Evolutionary conservation across 768 basidiomycete genomes (phyloP).

Genomic region (Lentinula sp.): DNA sequence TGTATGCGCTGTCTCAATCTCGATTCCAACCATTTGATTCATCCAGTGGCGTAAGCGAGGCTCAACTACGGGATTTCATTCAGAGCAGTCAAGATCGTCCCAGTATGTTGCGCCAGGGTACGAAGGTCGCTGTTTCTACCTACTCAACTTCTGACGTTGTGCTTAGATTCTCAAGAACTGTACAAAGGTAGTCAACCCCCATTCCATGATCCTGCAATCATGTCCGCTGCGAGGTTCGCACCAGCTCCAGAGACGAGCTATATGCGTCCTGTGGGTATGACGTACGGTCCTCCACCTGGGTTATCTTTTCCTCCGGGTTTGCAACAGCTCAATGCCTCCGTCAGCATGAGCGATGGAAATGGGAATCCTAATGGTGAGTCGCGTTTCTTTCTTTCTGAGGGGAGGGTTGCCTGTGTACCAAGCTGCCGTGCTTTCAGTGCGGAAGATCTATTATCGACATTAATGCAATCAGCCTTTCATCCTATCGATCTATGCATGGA

Average conservation of each 20-base stretch:
- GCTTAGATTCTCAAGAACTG: slow-evolving; percentile 26
- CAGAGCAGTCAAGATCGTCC: slow-evolving; percentile 52
- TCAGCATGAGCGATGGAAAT: slow-evolving; percentile 23
- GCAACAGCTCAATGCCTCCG: slow-evolving; percentile 22
- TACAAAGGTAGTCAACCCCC: slow-evolving; percentile 28
- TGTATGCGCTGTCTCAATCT: slow-evolving; percentile 28
- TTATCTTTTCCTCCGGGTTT: slow-evolving; percentile 39
- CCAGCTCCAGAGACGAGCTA: slow-evolving; percentile 28
- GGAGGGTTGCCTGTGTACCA: slow-evolving; percentile 88
- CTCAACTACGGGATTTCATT: slow-evolving; percentile 72
- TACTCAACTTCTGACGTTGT: slow-evolving; percentile 20
- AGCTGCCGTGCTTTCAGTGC: slow-evolving; percentile 86
- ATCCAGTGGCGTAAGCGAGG: slow-evolving; percentile 53
- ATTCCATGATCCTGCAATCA: slow-evolving; percentile 74
- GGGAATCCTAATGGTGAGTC: slow-evolving; percentile 63
- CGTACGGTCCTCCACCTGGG: slow-evolving; percentile 65
- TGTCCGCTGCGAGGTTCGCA: slow-evolving; percentile 68
- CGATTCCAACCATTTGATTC: slow-evolving; percentile 51
- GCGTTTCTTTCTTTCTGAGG: slow-evolving; percentile 45
- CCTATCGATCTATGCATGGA: slow-evolving; percentile 30
- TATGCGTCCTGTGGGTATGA: slow-evolving; percentile 22
- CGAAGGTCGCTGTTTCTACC: slow-evolving; percentile 21
- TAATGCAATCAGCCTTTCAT: slow-evolving; percentile 39
- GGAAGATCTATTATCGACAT: slow-evolving; percentile 70
- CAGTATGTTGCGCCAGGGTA: slow-evolving; percentile 29